Base-by-base conservation (phyloP, 192 early-diverging fungal species). In the Backusella macrospora region DNA sequence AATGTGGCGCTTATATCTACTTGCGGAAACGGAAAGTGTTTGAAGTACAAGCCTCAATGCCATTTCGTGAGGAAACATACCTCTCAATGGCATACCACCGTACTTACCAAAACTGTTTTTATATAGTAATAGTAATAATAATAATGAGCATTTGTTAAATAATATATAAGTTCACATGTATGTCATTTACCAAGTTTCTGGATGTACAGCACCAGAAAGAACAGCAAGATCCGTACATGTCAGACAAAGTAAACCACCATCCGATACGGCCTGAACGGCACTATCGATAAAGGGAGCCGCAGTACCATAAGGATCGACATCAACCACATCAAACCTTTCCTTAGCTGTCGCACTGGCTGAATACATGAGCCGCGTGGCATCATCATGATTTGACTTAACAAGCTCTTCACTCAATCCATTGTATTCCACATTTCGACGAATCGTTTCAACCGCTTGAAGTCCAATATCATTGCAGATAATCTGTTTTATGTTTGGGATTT, bases 171-270 rank as follows among this genome's bases (percentile, higher is more conserved):
- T 3, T 5, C 4, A 3, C 15, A 65, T 67, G 13, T 45, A 21
- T 72, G 46, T 9, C 9, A 15, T 71, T 68, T 80, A 84, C 84
- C 91, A 93, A 67, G 91, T 88, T 84, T 91, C 97, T 70, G 86
- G 93, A 83, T 93, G 87, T 78, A 89, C 99, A 84, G 81, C 90
- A 66, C 96, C 95, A 73, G 96, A 93, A 14, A 99, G 86, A 37
- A 97, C 88, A 5, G 95, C 96, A 82, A 99, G 83, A 87, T 99
- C 98, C 0, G 98, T 99, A 83, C 97, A 99, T 4, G 98, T 99
- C 6, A 99, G 90, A 76, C 96, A 98, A 34, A 99, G 86, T 16
- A 99, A 81, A 2, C 71, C 96, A 71, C 95, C 96, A 46, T 97
- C 90, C 26, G 85, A 78, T 16, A 98, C 95, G 5, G 95, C 87